A percentile compares a stretch with the other conserved stretches of the same genome.
Conservation (phyloP, 2,329 filamentous ascomycete species). For the Nemania sp. region DNA sequence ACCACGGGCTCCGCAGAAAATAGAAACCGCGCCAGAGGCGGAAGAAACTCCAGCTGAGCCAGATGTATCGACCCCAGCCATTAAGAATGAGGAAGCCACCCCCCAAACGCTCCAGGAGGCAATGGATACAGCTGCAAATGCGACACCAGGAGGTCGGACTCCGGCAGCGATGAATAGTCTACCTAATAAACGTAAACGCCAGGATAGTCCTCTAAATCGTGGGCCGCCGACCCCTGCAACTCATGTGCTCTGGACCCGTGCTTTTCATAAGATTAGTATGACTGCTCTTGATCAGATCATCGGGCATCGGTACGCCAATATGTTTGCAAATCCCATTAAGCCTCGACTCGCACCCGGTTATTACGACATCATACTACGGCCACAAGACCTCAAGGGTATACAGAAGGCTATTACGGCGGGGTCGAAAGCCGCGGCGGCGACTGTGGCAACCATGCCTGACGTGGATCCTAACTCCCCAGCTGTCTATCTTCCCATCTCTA, state of each 20-base stretch:
- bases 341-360: constrained; percentile 83
- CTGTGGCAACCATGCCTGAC: constrained; percentile 70
- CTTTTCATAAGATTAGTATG: constrained; percentile 78
- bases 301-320: constrained; percentile 81
- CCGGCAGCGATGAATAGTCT: constrained; percentile 54
- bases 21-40: constrained; percentile 53
- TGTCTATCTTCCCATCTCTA: constrained; percentile 75
- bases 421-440: constrained; percentile 57
- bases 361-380: constrained; percentile 76
- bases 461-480: constrained; percentile 67
- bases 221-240: constrained; percentile 67
- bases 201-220: constrained; percentile 62
- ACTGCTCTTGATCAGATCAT: constrained; percentile 81
- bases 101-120: constrained; percentile 66
- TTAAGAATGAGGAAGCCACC: constrained; percentile 71
- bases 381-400: constrained; percentile 83
- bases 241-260: constrained; percentile 80
- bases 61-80: constrained; percentile 55
- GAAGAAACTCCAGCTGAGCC: constrained; percentile 63
- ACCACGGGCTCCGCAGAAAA: constrained; percentile 54
- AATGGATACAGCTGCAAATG: constrained; percentile 67
- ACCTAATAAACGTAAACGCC: constrained; percentile 68
- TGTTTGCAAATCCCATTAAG: constrained; percentile 80
- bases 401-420: constrained; percentile 68
- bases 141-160: constrained; percentile 59